Conservation (phyloP, 2,329 filamentous ascomycete genomes). For the Cadophora sp. region DNA sequence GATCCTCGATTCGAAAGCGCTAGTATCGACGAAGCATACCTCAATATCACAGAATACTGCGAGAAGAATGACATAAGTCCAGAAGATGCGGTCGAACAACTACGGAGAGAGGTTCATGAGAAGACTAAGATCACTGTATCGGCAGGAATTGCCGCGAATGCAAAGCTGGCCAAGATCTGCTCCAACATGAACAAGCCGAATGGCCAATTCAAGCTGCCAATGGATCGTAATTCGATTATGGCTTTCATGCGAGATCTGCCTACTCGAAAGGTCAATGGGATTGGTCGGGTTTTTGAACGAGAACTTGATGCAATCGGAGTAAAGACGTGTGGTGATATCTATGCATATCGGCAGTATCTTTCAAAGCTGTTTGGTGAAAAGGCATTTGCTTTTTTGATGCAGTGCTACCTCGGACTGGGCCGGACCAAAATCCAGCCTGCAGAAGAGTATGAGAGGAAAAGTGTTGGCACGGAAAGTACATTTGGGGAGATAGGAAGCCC, state of each 20-base stretch:
- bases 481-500: conserved; percentile 81
- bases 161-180: conserved; percentile 92
- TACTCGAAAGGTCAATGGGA: conserved; percentile 89
- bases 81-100: conserved; percentile 75
- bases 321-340: conserved; percentile 88
- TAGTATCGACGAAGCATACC: conserved; percentile 94
- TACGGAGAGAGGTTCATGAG: conserved; percentile 78
- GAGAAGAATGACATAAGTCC: conserved; percentile 69
- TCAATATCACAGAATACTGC: conserved; percentile 93
- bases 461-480: conserved; percentile 91
- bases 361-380: conserved; percentile 88
- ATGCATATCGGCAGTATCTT: conserved; percentile 74
- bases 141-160: conserved; percentile 92
- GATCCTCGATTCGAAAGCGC: conserved; percentile 91
- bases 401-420: conserved; percentile 85
- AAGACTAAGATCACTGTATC: conserved; percentile 87
- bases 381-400: conserved; percentile 83
- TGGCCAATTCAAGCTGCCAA: conserved; percentile 81
- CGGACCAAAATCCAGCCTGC: conserved; percentile 84
- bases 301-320: conserved; percentile 88
- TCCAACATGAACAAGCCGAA: conserved; percentile 98
- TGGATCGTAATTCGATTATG: conserved; percentile 77
- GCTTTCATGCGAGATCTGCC: conserved; percentile 84
- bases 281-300: conserved; percentile 92
- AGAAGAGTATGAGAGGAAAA: conserved; percentile 90